Evolutionary conservation across 768 basidiomycete genomes (phyloP).

Genomic region (Austroboletus festivus): DNA sequence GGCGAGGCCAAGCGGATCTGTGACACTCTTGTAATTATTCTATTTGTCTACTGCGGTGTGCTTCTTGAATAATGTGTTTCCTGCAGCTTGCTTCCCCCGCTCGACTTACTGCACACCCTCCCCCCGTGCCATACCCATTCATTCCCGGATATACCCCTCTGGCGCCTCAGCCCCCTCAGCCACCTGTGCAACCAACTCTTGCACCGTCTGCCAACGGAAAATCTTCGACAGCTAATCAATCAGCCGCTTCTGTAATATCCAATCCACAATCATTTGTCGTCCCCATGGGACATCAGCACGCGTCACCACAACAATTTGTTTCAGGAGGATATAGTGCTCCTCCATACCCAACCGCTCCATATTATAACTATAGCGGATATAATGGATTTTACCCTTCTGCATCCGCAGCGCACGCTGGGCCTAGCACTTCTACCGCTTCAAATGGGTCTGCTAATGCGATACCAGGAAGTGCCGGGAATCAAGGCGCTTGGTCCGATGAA

Average conservation of each 20-base stretch:
- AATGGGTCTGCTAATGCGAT: constrained; percentile 16
- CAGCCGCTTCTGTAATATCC: constrained; percentile 53
- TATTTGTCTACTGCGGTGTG: background rate
- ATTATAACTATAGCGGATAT: constrained; percentile 54
- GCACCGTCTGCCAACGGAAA: constrained; percentile 35
- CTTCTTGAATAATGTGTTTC: constrained; percentile 13
- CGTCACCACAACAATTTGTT: constrained; percentile 44
- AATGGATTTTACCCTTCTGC: constrained; percentile 31
- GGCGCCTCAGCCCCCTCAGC: constrained; percentile 27
- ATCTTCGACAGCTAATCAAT: constrained; percentile 28
- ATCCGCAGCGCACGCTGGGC: constrained; percentile 22
- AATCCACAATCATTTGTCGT: constrained; percentile 74
- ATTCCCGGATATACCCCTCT: constrained; percentile 39
- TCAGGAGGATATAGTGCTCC: constrained; percentile 30
- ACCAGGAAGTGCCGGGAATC: constrained; percentile 43
- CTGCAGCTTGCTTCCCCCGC: constrained; percentile 70
- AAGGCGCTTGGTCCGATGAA: constrained; percentile 77
- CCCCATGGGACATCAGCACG: constrained; percentile 55
- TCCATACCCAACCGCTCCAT: constrained; percentile 60
- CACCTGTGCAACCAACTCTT: constrained; percentile 36
- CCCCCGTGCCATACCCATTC: constrained; percentile 53
- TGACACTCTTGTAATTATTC: constrained; percentile 61
- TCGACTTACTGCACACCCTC: constrained; percentile 63
- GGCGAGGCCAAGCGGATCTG: constrained; percentile 75
- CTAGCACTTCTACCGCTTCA: constrained; percentile 25